Conservation (phyloP, 192 early-diverging fungal genomes). For the Coemansia sp. region DNA sequence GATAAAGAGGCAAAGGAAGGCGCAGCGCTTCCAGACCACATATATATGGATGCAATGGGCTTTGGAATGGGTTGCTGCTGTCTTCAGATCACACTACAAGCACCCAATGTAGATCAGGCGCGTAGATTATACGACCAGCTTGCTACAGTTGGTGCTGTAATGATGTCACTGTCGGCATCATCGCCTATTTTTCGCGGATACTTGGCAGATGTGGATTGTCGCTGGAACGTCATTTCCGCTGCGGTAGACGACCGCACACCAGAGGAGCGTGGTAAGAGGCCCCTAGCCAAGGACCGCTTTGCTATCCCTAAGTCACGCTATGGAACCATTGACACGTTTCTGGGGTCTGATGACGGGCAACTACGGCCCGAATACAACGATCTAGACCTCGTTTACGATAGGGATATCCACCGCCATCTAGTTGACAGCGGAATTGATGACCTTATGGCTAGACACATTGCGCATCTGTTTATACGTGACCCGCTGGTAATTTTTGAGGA, state of each 20-base stretch:
- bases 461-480: constrained; percentile 97
- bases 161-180: constrained; percentile 90
- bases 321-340: constrained; percentile 88
- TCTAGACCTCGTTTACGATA: constrained; percentile 76
- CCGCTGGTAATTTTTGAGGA: constrained; percentile 94
- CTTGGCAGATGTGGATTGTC: constrained; percentile 91
- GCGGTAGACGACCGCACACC: constrained; percentile 90
- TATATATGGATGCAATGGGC: constrained; percentile 98
- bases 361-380: constrained; percentile 93
- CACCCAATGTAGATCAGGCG: constrained; percentile 88
- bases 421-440: constrained; percentile 80
- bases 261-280: constrained; percentile 82
- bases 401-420: constrained; percentile 72
- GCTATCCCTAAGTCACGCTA: constrained; percentile 95
- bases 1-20: constrained; percentile 71
- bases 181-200: constrained; percentile 93
- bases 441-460: constrained; percentile 83
- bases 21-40: constrained; percentile 84
- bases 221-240: constrained; percentile 95
- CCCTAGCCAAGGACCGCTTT: constrained; percentile 69
- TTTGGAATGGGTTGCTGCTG: constrained; percentile 99
- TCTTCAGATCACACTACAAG: constrained; percentile 97
- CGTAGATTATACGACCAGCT: constrained; percentile 93
- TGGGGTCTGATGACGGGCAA: constrained; percentile 64
- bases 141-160: constrained; percentile 84